Percentiles rank a stretch among this genome's conserved stretches.
phyloP scores from a whole-genome alignment of 257 asterid species.

The Henckelia pumila region DNA sequence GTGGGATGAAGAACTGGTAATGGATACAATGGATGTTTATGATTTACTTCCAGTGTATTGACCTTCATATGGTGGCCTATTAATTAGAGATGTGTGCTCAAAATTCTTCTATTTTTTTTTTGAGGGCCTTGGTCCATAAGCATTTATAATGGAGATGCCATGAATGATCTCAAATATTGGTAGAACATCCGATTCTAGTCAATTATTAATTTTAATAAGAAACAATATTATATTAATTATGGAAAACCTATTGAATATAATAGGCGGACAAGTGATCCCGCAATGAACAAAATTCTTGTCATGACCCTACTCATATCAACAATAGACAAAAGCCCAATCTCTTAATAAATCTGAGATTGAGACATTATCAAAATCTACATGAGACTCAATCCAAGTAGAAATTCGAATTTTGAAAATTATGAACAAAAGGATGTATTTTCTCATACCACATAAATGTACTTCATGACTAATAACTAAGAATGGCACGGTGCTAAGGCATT shows the following conservation, averaged over 20 bases:
- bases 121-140: not conserved
- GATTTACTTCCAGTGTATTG: conserved; percentile 18
- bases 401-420: too few relatives aligned
- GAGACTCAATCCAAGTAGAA: too few relatives aligned
- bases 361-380: too few relatives aligned
- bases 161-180: not conserved
- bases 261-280: too few relatives aligned
- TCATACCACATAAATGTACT: not conserved
- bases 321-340: too few relatives aligned
- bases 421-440: not conserved
- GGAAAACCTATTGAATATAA: too few relatives aligned
- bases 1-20: conserved; percentile 99
- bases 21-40: conserved; percentile 13
- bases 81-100: not conserved
- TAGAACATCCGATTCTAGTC: not conserved
- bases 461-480: not conserved
- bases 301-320: too few relatives aligned
- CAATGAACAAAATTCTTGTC: too few relatives aligned
- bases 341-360: too few relatives aligned
- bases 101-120: not conserved
- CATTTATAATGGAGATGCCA: not conserved
- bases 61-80: conserved; percentile 16
- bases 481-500: not conserved
- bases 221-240: too few relatives aligned
- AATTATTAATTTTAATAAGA: too few relatives aligned